Evolutionary conservation across 352 stramenopile species (phyloP).

Genomic region (Globisporangium carolinianum): DNA sequence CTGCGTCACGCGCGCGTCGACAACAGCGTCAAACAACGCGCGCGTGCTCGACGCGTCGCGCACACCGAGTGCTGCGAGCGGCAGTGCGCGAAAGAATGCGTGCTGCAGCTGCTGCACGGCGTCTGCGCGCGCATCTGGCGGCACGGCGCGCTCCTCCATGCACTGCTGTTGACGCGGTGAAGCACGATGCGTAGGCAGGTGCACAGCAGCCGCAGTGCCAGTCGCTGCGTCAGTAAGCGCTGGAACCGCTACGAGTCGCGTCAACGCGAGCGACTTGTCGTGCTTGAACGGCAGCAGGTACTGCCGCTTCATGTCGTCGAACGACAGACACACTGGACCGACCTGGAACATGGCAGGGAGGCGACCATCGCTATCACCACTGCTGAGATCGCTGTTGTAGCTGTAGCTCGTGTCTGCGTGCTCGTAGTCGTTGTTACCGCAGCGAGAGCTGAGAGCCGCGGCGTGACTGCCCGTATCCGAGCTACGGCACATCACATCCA

Average conservation of each 20-base stretch:
- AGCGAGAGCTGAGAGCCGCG: neutral
- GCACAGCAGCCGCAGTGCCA: conserved; percentile 8
- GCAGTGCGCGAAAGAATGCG: conserved; percentile 37
- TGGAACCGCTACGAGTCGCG: conserved; percentile 20
- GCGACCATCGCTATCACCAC: neutral
- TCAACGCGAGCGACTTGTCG: conserved; percentile 17
- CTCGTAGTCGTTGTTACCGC: neutral
- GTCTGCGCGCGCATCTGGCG: conserved; percentile 21
- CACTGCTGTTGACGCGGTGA: conserved; percentile 32
- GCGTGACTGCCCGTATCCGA: too few relatives aligned
- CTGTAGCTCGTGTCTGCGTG: too few relatives aligned
- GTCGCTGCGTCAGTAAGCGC: conserved; percentile 12
- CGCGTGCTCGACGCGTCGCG: conserved; percentile 20
- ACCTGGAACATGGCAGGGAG: conserved; percentile 24
- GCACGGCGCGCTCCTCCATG: conserved; percentile 32
- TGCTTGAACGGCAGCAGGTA: conserved; percentile 66
- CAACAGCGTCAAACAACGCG: conserved; percentile 22
- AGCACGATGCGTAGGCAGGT: conserved; percentile 26
- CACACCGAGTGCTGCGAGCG: conserved; percentile 35
- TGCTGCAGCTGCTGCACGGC: conserved; percentile 36
- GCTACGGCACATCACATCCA: too few relatives aligned
- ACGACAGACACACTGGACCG: conserved; percentile 47
- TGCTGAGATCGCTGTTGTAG: conserved; percentile 1
- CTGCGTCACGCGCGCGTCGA: conserved; percentile 20
- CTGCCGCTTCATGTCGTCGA: conserved; percentile 68